These are phyloP conservation scores for Paracoccidioides brasiliensis DNA, from an alignment of 2,329 filamentous ascomycete genomes.

Conservation along the genomic window DNA sequence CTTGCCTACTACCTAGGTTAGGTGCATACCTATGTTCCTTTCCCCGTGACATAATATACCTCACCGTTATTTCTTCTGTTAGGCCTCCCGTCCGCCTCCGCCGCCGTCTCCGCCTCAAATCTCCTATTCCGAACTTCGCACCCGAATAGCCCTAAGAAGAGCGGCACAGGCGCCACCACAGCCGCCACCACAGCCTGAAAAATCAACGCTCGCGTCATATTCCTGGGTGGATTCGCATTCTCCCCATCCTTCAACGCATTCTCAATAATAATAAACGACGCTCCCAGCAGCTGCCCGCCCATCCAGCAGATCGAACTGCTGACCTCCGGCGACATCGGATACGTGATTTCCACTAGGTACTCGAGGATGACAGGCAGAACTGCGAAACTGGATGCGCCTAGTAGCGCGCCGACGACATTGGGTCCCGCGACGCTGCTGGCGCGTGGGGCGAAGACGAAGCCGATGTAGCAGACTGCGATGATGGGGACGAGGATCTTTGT, in stretches of 20 bases:
- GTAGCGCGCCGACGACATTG: conserved; percentile 59
- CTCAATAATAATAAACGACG: conserved; percentile 69
- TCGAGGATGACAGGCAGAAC: conserved; percentile 78
- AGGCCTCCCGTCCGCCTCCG: neutral
- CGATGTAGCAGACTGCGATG: conserved; percentile 59
- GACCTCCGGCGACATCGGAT: conserved; percentile 76
- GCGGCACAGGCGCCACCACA: conserved; percentile 51
- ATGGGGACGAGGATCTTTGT: conserved; percentile 65
- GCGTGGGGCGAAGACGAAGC: conserved; percentile 71
- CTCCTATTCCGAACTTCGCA: conserved; percentile 27
- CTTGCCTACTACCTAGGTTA: neutral
- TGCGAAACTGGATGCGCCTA: conserved; percentile 69
- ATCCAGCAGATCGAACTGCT: conserved; percentile 75
- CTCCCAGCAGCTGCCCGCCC: conserved; percentile 74
- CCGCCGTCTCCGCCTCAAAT: conserved; percentile 26
- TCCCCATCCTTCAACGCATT: conserved; percentile 50
- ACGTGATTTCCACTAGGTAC: conserved; percentile 73
- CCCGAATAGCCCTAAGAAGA: conserved; percentile 60
- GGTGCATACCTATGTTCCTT: neutral
- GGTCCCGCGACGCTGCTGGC: conserved; percentile 38
- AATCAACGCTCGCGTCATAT: conserved; percentile 63
- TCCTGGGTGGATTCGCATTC: conserved; percentile 45
- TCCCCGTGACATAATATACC: neutral
- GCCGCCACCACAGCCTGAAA: conserved; percentile 64
- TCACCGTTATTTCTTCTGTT: neutral